These are phyloP conservation scores for Cerioporus squamosus DNA, from an alignment of 1,284 basidiomycete genomes.

Conservation along the genomic window DNA sequence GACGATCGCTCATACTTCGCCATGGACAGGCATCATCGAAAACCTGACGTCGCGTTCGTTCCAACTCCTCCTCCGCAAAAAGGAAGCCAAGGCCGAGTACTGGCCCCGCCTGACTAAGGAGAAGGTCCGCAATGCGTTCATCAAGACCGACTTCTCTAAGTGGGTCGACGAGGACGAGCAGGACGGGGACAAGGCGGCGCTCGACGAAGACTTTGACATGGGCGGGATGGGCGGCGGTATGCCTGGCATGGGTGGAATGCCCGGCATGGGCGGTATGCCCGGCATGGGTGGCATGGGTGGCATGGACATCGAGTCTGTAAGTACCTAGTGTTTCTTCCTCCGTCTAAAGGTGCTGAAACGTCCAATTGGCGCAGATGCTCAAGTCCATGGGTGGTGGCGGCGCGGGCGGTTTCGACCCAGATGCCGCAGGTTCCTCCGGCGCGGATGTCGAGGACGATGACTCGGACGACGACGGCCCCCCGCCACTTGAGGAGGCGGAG, in stretches of 20 bases:
- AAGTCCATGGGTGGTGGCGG: constrained; percentile 53
- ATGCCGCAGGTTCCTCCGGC: constrained; percentile 37
- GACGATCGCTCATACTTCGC: not conserved
- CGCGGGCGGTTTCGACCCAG: constrained; percentile 37
- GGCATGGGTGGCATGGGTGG: constrained; percentile 52
- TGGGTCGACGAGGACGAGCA: constrained; percentile 98
- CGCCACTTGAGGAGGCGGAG: constrained; percentile 73
- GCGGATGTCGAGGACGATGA: constrained; percentile 50
- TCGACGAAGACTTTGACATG: constrained; percentile 50
- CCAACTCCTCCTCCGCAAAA: constrained; percentile 77
- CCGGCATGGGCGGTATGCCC: constrained; percentile 49
- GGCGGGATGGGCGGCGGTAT: constrained; percentile 53
- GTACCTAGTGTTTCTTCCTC: constrained; percentile 9
- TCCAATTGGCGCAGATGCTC: constrained; percentile 58
- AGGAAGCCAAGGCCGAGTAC: constrained; percentile 74
- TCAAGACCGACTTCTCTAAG: constrained; percentile 92
- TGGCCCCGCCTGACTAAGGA: constrained; percentile 93
- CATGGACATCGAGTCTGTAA: constrained; percentile 64
- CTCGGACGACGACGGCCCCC: constrained; percentile 70
- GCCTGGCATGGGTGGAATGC: constrained; percentile 54
- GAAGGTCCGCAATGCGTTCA: constrained; percentile 75
- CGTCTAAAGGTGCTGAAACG: constrained; percentile 8
- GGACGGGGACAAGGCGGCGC: constrained; percentile 55
- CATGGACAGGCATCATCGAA: constrained; percentile 62
- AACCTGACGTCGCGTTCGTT: constrained; percentile 71